Percentiles rank a stretch among this genome's conserved stretches.
These are phyloP conservation scores for Ascocoryne sarcoides DNA, from an alignment of 2,329 filamentous ascomycete genomes.

Conservation along the genomic window DNA sequence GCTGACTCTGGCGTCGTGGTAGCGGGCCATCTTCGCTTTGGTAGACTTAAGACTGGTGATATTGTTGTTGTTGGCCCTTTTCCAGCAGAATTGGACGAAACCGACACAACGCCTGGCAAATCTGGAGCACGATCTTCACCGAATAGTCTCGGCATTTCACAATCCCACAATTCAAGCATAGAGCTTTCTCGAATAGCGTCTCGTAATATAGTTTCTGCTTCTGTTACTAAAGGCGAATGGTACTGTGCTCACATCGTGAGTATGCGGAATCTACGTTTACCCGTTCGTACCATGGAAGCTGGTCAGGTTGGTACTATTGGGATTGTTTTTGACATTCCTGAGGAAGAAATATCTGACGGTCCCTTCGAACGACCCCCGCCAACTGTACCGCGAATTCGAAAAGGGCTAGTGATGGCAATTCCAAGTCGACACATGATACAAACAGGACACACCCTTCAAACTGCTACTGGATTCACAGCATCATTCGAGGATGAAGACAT, in stretches of 20 bases:
- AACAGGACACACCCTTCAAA: conserved; percentile 49
- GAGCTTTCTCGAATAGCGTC: conserved; percentile 45
- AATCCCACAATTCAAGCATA: conserved; percentile 44
- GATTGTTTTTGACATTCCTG: conserved; percentile 48
- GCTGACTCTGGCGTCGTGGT: conserved; percentile 60
- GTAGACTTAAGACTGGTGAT: conserved; percentile 69
- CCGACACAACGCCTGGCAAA: conserved; percentile 33
- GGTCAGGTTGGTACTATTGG: conserved; percentile 90
- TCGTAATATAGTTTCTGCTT: conserved; percentile 43
- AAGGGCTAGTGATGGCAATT: conserved; percentile 75
- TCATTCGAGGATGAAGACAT: conserved; percentile 58
- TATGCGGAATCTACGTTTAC: conserved; percentile 77
- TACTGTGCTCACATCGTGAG: conserved; percentile 72
- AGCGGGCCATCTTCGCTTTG: conserved; percentile 76
- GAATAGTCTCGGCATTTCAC: conserved; percentile 37
- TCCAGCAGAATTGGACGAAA: conserved; percentile 43
- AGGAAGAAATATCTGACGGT: conserved; percentile 28
- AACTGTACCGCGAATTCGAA: conserved; percentile 44
- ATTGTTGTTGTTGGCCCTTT: conserved; percentile 74
- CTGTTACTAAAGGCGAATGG: conserved; percentile 60
- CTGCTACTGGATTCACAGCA: conserved; percentile 62
- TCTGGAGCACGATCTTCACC: conserved; percentile 36
- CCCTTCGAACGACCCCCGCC: conserved; percentile 24
- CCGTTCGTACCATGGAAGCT: conserved; percentile 64
- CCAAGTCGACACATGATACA: conserved; percentile 50